Conservation (phyloP, 2,329 filamentous ascomycete genomes). For the Hymenotorrendiella dingleyae region DNA sequence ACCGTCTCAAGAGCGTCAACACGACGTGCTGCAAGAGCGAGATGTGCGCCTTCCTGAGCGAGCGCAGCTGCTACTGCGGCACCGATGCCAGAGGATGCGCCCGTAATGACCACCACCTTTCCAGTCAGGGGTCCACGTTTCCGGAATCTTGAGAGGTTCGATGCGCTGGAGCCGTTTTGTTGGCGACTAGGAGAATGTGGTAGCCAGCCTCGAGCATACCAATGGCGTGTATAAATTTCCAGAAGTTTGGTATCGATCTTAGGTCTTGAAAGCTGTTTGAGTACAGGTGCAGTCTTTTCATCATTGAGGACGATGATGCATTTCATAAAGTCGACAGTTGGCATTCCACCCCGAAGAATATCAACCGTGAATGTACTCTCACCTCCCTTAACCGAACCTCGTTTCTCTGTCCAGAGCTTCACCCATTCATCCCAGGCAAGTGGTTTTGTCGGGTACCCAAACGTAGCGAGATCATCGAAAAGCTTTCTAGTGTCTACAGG, state of each 20-base stretch:
- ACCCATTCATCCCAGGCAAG: conserved; percentile 71
- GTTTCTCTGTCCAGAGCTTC: conserved; percentile 63
- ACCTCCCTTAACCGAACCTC: conserved; percentile 57
- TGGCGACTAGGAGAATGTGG: conserved; percentile 52
- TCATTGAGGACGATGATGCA: conserved; percentile 71
- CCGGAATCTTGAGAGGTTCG: conserved; percentile 39
- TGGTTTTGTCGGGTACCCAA: conserved; percentile 65
- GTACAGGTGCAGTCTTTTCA: conserved; percentile 56
- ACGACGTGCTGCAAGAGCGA: conserved; percentile 68
- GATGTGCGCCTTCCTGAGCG: conserved; percentile 63
- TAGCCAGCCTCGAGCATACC: conserved; percentile 75
- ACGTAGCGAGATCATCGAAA: conserved; percentile 56
- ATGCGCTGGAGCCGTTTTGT: conserved; percentile 37
- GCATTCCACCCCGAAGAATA: conserved; percentile 76
- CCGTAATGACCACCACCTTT: conserved; percentile 69
- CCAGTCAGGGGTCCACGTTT: conserved; percentile 55
- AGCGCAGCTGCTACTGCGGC: conserved; percentile 66
- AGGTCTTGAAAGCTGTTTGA: conserved; percentile 52
- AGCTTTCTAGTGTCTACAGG: conserved; percentile 61
- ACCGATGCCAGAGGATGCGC: conserved; percentile 74
- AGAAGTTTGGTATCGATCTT: conserved; percentile 66
- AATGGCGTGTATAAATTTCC: conserved; percentile 73
- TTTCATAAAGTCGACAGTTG: conserved; percentile 63
- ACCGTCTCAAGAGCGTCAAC: conserved; percentile 61
- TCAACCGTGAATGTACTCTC: conserved; percentile 72